Evolutionary conservation across 2,329 filamentous ascomycete genomes (phyloP).

Genomic region (Alternaria rosae): DNA sequence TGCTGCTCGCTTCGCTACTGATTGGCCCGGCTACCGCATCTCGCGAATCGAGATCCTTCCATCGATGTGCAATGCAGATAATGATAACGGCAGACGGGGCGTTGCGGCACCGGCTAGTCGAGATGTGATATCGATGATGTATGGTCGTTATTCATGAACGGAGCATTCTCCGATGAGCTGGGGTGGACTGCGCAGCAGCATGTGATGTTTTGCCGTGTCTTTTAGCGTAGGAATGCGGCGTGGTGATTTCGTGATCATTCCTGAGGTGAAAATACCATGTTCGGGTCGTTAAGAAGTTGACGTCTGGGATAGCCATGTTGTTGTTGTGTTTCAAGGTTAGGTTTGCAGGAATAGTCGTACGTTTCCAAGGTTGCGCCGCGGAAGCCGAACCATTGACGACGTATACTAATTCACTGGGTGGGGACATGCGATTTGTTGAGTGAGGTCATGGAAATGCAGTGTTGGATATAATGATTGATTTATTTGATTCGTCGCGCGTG

Average conservation of each 20-base stretch:
- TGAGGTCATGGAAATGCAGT: not conserved
- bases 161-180: not conserved
- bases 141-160: not conserved
- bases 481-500: conserved; percentile 1
- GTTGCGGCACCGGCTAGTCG: not conserved
- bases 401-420: not conserved
- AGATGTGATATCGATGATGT: not conserved
- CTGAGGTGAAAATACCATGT: not conserved
- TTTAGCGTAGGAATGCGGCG: not conserved
- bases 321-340: not conserved
- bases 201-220: not conserved
- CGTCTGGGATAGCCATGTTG: not conserved
- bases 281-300: not conserved
- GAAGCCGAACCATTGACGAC: not conserved
- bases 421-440: not conserved
- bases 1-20: not conserved
- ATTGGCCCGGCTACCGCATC: not conserved
- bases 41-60: conserved; percentile 1
- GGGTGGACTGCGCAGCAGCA: not conserved
- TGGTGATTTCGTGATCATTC: not conserved
- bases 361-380: not conserved
- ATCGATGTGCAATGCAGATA: not conserved
- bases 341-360: not conserved
- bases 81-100: not conserved
- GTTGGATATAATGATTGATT: not conserved